Conservation (phyloP, 345 rosid genomes). For the Corchorus capsularis region DNA sequence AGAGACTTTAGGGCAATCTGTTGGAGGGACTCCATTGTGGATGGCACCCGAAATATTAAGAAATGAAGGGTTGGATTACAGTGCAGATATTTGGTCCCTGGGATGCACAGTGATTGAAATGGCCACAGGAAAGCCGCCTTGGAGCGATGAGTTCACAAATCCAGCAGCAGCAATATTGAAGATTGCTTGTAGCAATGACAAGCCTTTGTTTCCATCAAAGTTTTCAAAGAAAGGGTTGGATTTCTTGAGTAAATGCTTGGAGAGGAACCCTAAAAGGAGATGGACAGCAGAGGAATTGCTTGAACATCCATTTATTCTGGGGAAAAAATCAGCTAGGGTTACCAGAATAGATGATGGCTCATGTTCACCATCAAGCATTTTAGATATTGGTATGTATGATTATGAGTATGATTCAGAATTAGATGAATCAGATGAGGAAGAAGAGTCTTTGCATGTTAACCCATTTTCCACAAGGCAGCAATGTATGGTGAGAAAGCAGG, state of each 20-base stretch:
- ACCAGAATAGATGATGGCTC: background rate
- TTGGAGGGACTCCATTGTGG: slow-evolving; percentile 42
- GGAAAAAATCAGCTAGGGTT: background rate
- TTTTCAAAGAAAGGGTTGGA: slow-evolving; percentile 34
- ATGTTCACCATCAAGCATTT: background rate
- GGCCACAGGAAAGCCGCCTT: slow-evolving; percentile 44
- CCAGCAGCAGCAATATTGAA: slow-evolving; percentile 33
- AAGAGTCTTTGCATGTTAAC: background rate
- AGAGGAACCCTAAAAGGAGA: slow-evolving; percentile 30
- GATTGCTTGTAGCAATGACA: slow-evolving; percentile 32
- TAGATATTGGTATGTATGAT: background rate
- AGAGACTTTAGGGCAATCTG: background rate
- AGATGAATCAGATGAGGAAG: background rate
- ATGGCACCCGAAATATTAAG: slow-evolving; percentile 50
- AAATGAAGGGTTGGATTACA: slow-evolving; percentile 29
- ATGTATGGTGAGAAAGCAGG: background rate
- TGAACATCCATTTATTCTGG: slow-evolving; percentile 28
- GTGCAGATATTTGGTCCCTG: slow-evolving; percentile 47
- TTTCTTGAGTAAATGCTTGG: slow-evolving; percentile 38
- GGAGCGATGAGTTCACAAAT: slow-evolving; percentile 28
- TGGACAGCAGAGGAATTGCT: slow-evolving; percentile 40
- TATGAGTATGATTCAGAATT: slow-evolving; percentile 6
- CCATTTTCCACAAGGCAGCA: slow-evolving; percentile 6
- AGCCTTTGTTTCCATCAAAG: slow-evolving; percentile 31
- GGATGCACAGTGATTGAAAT: slow-evolving; percentile 47